phyloP scores from a whole-genome alignment of 179 eudicot species.

The Vitellaria paradoxa region DNA sequence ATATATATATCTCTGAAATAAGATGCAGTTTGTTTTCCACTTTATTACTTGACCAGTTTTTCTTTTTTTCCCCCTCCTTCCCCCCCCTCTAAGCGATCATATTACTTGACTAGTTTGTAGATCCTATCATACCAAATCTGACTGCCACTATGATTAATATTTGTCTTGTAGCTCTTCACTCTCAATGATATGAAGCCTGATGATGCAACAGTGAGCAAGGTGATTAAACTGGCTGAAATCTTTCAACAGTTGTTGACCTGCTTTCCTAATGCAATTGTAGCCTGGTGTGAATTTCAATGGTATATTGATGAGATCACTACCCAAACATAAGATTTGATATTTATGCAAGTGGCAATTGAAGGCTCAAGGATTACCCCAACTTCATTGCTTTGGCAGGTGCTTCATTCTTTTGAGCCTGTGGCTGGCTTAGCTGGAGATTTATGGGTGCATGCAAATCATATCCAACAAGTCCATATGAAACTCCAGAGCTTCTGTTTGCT shows the following conservation, averaged over 20 bases:
- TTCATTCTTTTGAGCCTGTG: conserved; percentile 40
- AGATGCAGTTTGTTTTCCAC: background rate
- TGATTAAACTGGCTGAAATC: background rate
- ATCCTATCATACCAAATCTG: conserved; percentile 1
- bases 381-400: conserved; percentile 34
- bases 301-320: background rate
- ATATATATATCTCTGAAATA: too few species aligned
- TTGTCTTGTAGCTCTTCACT: background rate
- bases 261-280: conserved; percentile 38
- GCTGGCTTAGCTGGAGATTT: conserved; percentile 58
- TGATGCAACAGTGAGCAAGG: background rate
- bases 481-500: conserved; percentile 26
- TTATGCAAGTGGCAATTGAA: conserved; percentile 9
- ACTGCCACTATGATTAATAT: background rate
- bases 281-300: conserved; percentile 25
- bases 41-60: background rate
- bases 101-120: background rate
- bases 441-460: conserved; percentile 35
- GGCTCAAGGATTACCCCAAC: conserved; percentile 42
- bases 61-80: background rate
- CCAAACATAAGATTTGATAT: background rate
- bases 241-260: background rate
- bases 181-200: background rate
- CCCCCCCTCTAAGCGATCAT: background rate
- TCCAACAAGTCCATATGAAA: conserved; percentile 21